Base-by-base conservation (phyloP, 352 stramenopile species). In the Pythium utonaiense region DNA sequence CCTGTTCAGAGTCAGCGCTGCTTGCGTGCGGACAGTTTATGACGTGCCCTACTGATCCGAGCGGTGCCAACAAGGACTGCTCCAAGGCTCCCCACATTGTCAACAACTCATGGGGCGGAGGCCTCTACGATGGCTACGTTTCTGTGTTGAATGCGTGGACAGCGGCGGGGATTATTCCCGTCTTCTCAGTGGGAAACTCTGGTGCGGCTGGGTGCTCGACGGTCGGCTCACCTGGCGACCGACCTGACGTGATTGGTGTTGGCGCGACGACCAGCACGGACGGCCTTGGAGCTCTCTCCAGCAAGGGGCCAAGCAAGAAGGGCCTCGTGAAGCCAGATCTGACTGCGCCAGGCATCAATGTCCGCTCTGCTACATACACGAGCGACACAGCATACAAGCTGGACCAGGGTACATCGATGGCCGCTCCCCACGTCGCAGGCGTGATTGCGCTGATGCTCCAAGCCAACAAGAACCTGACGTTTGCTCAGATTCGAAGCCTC, bases 21-120 rank as follows among this genome's bases (percentile, higher is more conserved):
- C 34, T 70, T 1, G 50, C 30, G 13, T 73, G 66, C 36, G 48
- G 41, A 8, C 60, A 71, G 38, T 71, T 65, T 19, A 71, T 71
- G 34, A 33, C 67, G n/a, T n/a, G n/a, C n/a, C n/a, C n/a, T n/a
- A n/a, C n/a, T n/a, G n/a, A n/a, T n/a, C n/a, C n/a, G n/a, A n/a
- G n/a, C n/a, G n/a, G n/a, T n/a, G n/a, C n/a, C n/a, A n/a, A n/a
- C n/a, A n/a, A n/a, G n/a, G n/a, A n/a, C n/a, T n/a, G n/a, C n/a
- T n/a, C n/a, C n/a, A n/a, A n/a, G n/a, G n/a, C n/a, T n/a, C n/a
- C n/a, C n/a, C n/a, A n/a, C n/a, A n/a, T n/a, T 6, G 58, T 69
- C 22, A 69, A 42, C 36, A 69, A 69, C 48, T 50, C 21, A 3
- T 69, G 62, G 62, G 62, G 57, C 22, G 57, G 50, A 24, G 38